Percentiles rank a stretch among this genome's conserved stretches.
Conservation (phyloP, 495 filamentous ascomycete genomes). For the Penicillium herquei region DNA sequence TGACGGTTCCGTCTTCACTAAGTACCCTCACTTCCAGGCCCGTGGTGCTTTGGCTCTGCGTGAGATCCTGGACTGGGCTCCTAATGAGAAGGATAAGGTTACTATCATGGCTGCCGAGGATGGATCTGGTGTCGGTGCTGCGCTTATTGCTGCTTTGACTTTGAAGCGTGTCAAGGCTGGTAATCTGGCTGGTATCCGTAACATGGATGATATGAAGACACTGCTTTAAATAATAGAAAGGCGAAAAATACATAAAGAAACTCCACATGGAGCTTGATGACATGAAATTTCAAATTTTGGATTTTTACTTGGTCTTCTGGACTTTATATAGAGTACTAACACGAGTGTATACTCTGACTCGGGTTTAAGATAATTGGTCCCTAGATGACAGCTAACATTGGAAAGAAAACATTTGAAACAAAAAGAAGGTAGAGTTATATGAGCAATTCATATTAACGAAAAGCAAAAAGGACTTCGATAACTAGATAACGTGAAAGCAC, state of each 20-base stretch:
- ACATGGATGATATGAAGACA: conserved; percentile 57
- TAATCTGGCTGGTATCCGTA: conserved; percentile 73
- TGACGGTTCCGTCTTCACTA: conserved; percentile 96
- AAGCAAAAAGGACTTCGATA: too few species aligned
- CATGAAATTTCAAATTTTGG: neutral
- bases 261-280: neutral
- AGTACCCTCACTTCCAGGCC: conserved; percentile 95
- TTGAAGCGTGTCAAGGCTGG: conserved; percentile 80
- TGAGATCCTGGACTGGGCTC: conserved; percentile 91
- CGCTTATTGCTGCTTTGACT: conserved; percentile 90
- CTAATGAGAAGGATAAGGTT: conserved; percentile 76
- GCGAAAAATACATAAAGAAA: neutral
- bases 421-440: too few species aligned
- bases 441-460: too few species aligned
- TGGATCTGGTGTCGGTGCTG: conserved; percentile 93
- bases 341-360: too few species aligned
- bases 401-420: too few species aligned
- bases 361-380: too few species aligned
- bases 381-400: too few species aligned
- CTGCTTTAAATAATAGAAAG: conserved; percentile 29
- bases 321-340: too few species aligned
- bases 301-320: too few species aligned
- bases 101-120: conserved; percentile 87
- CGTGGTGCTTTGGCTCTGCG: conserved; percentile 84
- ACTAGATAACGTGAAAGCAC: too few species aligned